A percentile compares a stretch with the other conserved stretches of the same genome.
Evolutionary conservation across 1,284 basidiomycete species (phyloP).

Genomic region (Puccinia brachypodii): DNA sequence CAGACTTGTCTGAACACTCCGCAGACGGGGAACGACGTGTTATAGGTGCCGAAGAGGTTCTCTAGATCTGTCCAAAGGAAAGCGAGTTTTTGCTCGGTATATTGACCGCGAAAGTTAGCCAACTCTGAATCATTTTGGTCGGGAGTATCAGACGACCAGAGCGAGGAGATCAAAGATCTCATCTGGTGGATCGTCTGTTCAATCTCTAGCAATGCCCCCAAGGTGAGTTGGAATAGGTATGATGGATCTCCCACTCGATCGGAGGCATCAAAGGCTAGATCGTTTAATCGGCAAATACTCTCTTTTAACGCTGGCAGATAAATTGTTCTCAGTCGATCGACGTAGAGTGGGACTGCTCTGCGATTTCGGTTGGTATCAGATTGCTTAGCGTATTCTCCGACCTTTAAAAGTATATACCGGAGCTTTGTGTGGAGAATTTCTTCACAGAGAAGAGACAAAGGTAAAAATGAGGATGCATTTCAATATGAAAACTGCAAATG

Average conservation of each 20-base stretch:
- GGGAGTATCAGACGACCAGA: background rate
- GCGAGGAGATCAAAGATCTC: background rate
- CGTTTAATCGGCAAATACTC: background rate
- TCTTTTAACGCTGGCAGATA: background rate
- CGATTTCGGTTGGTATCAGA: background rate
- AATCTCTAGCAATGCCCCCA: background rate
- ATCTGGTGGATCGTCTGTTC: background rate
- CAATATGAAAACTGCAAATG: background rate
- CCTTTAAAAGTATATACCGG: background rate
- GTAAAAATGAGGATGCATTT: background rate
- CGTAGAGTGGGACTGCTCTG: background rate
- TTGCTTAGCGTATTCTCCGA: background rate
- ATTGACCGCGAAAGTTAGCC: background rate
- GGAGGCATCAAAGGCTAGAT: background rate
- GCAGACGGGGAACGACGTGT: background rate
- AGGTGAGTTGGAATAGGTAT: background rate
- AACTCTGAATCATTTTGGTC: background rate
- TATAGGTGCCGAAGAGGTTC: background rate
- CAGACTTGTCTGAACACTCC: background rate
- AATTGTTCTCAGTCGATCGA: background rate
- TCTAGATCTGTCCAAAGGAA: background rate
- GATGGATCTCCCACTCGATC: background rate
- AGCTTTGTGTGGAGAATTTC: background rate
- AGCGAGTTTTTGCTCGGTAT: background rate
- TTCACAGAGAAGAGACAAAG: background rate